A percentile compares a stretch with the other conserved stretches of the same genome.
These are phyloP conservation scores for Ambrosiella beaveri DNA, from an alignment of 2,329 filamentous ascomycete genomes.

Conservation along the genomic window DNA sequence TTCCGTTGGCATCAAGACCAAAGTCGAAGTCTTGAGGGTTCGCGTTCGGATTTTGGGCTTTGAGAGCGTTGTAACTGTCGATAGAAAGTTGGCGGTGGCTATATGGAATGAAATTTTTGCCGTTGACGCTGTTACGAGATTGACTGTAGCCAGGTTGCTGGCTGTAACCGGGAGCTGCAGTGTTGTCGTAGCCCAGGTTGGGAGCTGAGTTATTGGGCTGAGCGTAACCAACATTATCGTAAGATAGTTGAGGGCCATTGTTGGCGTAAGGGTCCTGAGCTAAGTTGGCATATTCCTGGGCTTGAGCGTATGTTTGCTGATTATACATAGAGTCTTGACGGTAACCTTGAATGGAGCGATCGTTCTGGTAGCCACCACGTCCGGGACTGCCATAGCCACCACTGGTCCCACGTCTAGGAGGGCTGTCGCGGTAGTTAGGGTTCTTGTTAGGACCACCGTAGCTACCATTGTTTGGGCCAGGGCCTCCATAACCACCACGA, in stretches of 20 bases:
- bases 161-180: not conserved
- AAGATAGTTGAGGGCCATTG: not conserved
- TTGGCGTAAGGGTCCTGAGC: slow-evolving; percentile 14
- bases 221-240: not conserved
- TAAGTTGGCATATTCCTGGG: slow-evolving; percentile 21
- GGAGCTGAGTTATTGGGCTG: not conserved
- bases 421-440: slow-evolving; percentile 13
- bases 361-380: slow-evolving; percentile 22
- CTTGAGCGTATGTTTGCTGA: slow-evolving; percentile 10
- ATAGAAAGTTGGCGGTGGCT: slow-evolving; percentile 15
- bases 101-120: slow-evolving; percentile 8
- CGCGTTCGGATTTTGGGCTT: slow-evolving; percentile 2
- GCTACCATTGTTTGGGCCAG: slow-evolving; percentile 17
- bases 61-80: slow-evolving; percentile 19
- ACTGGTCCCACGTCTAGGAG: slow-evolving; percentile 23
- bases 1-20: slow-evolving; percentile 28
- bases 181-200: not conserved
- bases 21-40: slow-evolving; percentile 7
- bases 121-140: slow-evolving; percentile 7
- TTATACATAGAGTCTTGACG: not conserved
- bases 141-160: not conserved
- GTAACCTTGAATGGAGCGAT: not conserved
- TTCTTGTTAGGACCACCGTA: slow-evolving; percentile 13
- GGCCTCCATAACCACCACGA: slow-evolving; percentile 29
- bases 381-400: slow-evolving; percentile 25